phyloP scores from a whole-genome alignment of 139 green algal genomes.

The Chlorella sp. region DNA sequence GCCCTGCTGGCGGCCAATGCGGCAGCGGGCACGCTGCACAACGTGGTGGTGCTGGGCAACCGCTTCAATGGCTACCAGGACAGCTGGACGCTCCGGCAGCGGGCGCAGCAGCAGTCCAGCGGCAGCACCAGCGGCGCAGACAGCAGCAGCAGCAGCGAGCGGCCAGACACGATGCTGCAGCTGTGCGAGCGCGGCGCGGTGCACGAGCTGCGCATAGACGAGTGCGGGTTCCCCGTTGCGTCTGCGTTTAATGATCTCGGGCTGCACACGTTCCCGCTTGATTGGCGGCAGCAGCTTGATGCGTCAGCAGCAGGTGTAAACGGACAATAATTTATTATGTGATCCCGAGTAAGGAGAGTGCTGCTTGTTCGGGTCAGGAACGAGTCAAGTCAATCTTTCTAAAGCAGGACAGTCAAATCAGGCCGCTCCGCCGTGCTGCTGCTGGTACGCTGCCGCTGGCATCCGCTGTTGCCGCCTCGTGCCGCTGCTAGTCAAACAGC shows the following conservation, averaged over 20 bases:
- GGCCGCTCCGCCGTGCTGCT: background rate
- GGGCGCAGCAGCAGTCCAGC: background rate
- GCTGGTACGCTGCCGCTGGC: no score
- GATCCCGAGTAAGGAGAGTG: no score
- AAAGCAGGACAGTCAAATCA: background rate
- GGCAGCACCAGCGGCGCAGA: background rate
- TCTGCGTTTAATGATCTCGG: slow-evolving; percentile 67
- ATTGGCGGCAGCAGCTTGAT: slow-evolving; percentile 6
- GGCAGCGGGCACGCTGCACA: slow-evolving; percentile 33
- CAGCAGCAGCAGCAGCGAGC: background rate
- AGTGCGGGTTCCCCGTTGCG: slow-evolving; percentile 45
- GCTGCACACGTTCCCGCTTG: slow-evolving; percentile 48
- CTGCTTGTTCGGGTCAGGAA: no score
- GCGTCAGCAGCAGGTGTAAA: background rate
- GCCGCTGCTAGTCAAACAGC: no score
- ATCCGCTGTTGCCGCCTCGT: background rate
- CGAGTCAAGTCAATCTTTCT: no score
- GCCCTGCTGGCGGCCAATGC: slow-evolving; percentile 58
- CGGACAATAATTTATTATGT: background rate
- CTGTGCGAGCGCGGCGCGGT: slow-evolving; percentile 18
- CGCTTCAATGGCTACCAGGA: slow-evolving; percentile 14
- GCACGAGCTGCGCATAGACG: background rate
- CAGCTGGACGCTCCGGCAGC: background rate
- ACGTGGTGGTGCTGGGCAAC: slow-evolving; percentile 64
- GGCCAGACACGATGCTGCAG: slow-evolving; percentile 25